Conservation (phyloP, 176 grass and related monocot genomes). For the Pontederia crassipes region DNA sequence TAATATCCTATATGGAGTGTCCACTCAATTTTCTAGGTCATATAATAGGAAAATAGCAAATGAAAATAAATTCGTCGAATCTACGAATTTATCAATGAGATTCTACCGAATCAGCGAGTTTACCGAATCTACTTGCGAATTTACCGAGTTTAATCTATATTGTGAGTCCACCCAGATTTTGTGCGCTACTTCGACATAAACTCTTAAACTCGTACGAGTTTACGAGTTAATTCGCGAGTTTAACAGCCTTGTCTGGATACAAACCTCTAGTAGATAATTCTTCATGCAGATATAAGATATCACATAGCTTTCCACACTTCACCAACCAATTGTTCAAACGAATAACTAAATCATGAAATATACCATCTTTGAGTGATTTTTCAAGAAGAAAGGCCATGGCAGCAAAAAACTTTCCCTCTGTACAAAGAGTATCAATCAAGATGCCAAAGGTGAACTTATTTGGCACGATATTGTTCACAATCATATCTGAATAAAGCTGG, state of each 20-base stretch:
- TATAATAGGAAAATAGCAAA: too few species aligned
- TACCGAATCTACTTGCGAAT: too few species aligned
- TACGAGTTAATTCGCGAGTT: too few species aligned
- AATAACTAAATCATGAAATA: constrained; percentile 37
- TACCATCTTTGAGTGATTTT: constrained; percentile 5
- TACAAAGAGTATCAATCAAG: constrained; percentile 54
- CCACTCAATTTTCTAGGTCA: too few species aligned
- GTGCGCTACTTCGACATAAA: too few species aligned
- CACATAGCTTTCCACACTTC: constrained; percentile 25
- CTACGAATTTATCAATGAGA: too few species aligned
- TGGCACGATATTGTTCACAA: constrained; percentile 24
- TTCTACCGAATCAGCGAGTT: too few species aligned
- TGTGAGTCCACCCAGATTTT: too few species aligned
- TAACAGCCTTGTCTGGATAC: not conserved
- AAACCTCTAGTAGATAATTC: constrained; percentile 26
- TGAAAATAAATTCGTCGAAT: too few species aligned
- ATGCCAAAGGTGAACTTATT: constrained; percentile 45
- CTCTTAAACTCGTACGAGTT: too few species aligned
- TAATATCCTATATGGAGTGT: too few species aligned
- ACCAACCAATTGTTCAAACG: constrained; percentile 45
- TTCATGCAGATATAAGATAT: constrained; percentile 28
- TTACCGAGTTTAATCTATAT: too few species aligned
- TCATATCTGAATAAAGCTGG: constrained; percentile 32
- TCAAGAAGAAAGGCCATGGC: constrained; percentile 31
- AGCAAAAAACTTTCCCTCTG: constrained; percentile 18